These are phyloP conservation scores for Mucor mucedo DNA, from an alignment of 371 early-diverging fungal genomes.

Conservation along the genomic window DNA sequence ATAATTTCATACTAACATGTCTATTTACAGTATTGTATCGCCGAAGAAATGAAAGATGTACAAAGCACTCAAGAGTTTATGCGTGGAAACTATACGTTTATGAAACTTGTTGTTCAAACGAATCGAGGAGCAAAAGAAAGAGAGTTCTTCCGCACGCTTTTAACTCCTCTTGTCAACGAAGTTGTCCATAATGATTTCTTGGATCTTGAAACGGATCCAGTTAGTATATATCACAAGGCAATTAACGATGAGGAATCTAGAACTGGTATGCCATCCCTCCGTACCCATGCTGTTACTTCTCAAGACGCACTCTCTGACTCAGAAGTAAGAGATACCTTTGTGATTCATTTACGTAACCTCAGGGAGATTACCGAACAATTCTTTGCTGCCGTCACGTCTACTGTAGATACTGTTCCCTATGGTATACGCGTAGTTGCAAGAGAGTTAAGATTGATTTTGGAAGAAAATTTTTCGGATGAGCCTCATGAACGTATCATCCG, in stretches of 20 bases:
- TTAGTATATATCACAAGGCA: conserved; percentile 85
- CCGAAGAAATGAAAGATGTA: conserved; percentile 87
- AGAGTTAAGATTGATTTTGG: conserved; percentile 79
- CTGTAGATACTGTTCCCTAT: conserved; percentile 88
- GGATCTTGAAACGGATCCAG: conserved; percentile 92
- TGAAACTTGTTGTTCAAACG: conserved; percentile 93
- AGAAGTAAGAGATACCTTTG: conserved; percentile 82
- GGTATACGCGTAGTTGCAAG: conserved; percentile 96
- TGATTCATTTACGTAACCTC: conserved; percentile 76
- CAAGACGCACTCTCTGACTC: conserved; percentile 87
- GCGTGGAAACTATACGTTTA: conserved; percentile 93
- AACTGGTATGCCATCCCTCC: conserved; percentile 82
- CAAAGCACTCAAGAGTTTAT: conserved; percentile 87
- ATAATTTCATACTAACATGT: neutral
- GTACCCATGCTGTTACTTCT: conserved; percentile 78
- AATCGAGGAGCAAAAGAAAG: conserved; percentile 95
- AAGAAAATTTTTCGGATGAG: conserved; percentile 82
- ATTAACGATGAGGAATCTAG: conserved; percentile 90
- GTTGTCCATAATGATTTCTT: conserved; percentile 78
- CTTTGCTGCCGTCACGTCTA: conserved; percentile 77
- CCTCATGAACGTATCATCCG: conserved; percentile 79
- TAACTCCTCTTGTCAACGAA: conserved; percentile 80
- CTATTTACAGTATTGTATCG: conserved; percentile 72
- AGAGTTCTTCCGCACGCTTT: conserved; percentile 84
- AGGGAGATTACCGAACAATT: conserved; percentile 81